A percentile compares a stretch with the other conserved stretches of the same genome.
Evolutionary conservation across 1,284 basidiomycete genomes (phyloP).

Genomic region (Pseudozyma sp.): DNA sequence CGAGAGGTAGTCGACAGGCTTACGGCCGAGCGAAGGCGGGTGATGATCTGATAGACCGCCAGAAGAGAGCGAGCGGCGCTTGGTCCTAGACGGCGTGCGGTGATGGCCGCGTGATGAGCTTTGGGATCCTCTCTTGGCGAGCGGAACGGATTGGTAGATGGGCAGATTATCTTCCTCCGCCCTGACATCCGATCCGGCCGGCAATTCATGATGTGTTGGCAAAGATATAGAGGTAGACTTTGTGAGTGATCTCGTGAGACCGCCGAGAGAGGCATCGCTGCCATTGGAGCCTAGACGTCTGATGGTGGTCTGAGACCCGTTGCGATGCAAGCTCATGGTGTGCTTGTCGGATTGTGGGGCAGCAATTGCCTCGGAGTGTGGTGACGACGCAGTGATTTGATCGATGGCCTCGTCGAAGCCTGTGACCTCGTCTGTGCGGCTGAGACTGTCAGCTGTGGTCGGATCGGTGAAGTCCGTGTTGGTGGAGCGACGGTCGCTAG

Average conservation of each 20-base stretch:
- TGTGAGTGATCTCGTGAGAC: constrained; percentile 15
- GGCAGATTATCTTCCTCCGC: constrained; percentile 19
- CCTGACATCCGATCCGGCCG: constrained; percentile 12
- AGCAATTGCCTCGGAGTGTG: neutral
- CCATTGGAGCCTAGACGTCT: constrained; percentile 58
- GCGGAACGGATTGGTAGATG: constrained; percentile 32
- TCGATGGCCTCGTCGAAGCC: constrained; percentile 2
- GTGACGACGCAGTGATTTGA: neutral
- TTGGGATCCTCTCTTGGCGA: constrained; percentile 47
- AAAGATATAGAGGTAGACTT: constrained; percentile 39
- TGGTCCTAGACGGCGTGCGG: constrained; percentile 91
- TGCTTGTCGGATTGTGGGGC: constrained; percentile 22
- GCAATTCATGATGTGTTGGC: constrained; percentile 56
- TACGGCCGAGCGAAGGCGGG: constrained; percentile 42
- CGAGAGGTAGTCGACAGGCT: constrained; percentile 75
- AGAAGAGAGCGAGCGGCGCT: constrained; percentile 83
- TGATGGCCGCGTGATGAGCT: constrained; percentile 70
- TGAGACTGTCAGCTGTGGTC: constrained; percentile 43
- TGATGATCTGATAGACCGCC: constrained; percentile 64
- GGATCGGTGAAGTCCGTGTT: constrained; percentile 52
- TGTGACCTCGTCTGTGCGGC: constrained; percentile 21
- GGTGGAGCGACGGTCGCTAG: constrained; percentile 56
- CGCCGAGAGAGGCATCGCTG: constrained; percentile 46
- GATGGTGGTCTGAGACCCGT: constrained; percentile 71
- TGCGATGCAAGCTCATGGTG: constrained; percentile 62